Evolutionary conservation across 192 early-diverging fungal genomes (phyloP).

Genomic region (Backusella australiensis): DNA sequence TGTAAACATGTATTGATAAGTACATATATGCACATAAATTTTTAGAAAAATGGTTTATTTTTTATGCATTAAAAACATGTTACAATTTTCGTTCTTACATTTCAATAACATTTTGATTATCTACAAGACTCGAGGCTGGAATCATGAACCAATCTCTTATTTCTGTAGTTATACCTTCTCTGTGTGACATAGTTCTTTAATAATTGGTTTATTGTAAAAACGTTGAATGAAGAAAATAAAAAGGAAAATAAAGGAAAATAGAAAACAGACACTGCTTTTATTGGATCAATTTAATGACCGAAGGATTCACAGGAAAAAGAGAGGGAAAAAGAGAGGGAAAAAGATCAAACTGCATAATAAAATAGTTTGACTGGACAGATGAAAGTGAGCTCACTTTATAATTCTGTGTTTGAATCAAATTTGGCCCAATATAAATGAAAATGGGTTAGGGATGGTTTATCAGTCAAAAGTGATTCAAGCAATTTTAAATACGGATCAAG

Average conservation of each 20-base stretch:
- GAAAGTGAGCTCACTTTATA: constrained; percentile 5
- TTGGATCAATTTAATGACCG: background rate
- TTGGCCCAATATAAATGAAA: background rate
- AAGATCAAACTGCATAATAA: constrained; percentile 1
- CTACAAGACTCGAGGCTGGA: constrained; percentile 57
- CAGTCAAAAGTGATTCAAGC: too few relatives aligned
- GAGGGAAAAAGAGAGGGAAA: background rate
- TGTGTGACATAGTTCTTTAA: constrained; percentile 4
- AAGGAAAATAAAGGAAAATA: background rate
- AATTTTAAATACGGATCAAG: background rate
- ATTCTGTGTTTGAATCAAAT: background rate
- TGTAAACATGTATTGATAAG: constrained; percentile 14
- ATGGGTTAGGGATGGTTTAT: background rate
- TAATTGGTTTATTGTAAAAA: background rate
- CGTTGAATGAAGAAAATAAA: background rate
- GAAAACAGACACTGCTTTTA: background rate
- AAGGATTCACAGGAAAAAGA: background rate
- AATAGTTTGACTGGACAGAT: background rate
- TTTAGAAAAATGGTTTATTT: background rate
- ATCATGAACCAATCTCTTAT: constrained; percentile 61
- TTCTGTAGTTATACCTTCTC: constrained; percentile 14
- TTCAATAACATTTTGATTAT: constrained; percentile 61
- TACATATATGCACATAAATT: background rate
- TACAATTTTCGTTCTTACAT: constrained; percentile 43
- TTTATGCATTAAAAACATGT: background rate